These are phyloP conservation scores for Lactarius evosmus DNA, from an alignment of 768 basidiomycete genomes.

Conservation along the genomic window DNA sequence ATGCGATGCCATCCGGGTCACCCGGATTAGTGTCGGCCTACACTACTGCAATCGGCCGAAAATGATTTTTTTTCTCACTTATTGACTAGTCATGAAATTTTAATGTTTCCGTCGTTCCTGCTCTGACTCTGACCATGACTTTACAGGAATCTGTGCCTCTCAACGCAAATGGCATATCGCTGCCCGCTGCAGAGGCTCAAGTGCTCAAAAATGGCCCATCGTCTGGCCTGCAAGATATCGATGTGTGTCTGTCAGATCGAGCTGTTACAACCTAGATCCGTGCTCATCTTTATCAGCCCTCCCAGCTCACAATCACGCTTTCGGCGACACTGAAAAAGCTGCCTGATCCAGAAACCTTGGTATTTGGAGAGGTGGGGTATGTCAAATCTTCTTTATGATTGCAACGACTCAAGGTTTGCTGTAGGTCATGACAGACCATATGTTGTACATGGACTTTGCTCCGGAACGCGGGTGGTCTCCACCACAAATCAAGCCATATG, in stretches of 20 bases:
- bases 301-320: conserved; percentile 49
- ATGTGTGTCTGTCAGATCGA: conserved; percentile 16
- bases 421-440: conserved; percentile 72
- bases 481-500: conserved; percentile 73
- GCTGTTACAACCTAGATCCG: neutral
- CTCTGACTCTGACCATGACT: conserved; percentile 1
- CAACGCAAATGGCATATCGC: conserved; percentile 19
- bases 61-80: neutral
- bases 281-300: conserved; percentile 43
- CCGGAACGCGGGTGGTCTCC: conserved; percentile 63
- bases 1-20: neutral
- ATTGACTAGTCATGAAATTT: neutral
- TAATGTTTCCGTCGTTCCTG: neutral
- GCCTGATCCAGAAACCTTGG: conserved; percentile 45
- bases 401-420: neutral
- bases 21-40: neutral
- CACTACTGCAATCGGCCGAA: neutral
- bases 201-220: conserved; percentile 23
- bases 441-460: conserved; percentile 65
- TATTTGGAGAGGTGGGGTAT: conserved; percentile 54
- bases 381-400: neutral
- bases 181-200: conserved; percentile 15
- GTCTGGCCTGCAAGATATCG: conserved; percentile 20
- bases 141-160: conserved; percentile 8
- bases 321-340: conserved; percentile 50